Evolutionary conservation across 352 stramenopile species (phyloP).

Genomic region (Plasmopara muralis): DNA sequence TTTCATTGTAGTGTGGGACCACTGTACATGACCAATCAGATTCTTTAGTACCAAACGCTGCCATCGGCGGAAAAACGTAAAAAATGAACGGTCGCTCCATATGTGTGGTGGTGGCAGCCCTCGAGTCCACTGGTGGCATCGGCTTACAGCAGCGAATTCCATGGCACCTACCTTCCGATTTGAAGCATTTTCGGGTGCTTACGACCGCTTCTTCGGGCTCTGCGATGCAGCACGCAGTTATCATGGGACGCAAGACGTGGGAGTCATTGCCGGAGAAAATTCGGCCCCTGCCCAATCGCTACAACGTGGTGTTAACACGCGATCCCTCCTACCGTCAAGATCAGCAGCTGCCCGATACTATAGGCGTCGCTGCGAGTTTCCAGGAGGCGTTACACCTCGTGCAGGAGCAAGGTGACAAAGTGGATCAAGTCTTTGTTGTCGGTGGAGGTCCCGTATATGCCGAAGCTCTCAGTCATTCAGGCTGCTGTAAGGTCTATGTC

Average conservation of each 20-base stretch:
- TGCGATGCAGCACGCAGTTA: slow-evolving; percentile 90
- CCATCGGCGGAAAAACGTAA: no score
- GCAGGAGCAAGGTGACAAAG: slow-evolving; percentile 43
- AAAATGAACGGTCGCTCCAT: slow-evolving; percentile 33
- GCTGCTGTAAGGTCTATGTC: slow-evolving; percentile 86
- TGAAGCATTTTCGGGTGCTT: slow-evolving; percentile 95
- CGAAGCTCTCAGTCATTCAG: slow-evolving; percentile 81
- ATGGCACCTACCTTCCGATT: slow-evolving; percentile 93
- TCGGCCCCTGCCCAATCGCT: slow-evolving; percentile 89
- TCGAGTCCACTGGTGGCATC: slow-evolving; percentile 83
- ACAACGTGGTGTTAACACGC: slow-evolving; percentile 95
- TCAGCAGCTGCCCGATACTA: slow-evolving; percentile 51
- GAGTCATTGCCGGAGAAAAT: slow-evolving; percentile 96
- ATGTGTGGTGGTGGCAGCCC: slow-evolving; percentile 84
- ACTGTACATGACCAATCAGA: no score
- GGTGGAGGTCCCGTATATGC: slow-evolving; percentile 94
- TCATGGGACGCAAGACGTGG: slow-evolving; percentile 99
- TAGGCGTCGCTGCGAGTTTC: slow-evolving; percentile 85
- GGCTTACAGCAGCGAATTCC: slow-evolving; percentile 84
- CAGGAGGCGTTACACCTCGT: slow-evolving; percentile 88
- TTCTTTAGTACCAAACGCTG: no score
- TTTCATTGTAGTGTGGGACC: no score
- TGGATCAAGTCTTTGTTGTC: slow-evolving; percentile 96
- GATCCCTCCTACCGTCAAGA: slow-evolving; percentile 48
- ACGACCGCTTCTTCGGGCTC: slow-evolving; percentile 43